phyloP scores from a whole-genome alignment of 371 early-diverging fungal genomes.

The Apophysomyces ossiformis region DNA sequence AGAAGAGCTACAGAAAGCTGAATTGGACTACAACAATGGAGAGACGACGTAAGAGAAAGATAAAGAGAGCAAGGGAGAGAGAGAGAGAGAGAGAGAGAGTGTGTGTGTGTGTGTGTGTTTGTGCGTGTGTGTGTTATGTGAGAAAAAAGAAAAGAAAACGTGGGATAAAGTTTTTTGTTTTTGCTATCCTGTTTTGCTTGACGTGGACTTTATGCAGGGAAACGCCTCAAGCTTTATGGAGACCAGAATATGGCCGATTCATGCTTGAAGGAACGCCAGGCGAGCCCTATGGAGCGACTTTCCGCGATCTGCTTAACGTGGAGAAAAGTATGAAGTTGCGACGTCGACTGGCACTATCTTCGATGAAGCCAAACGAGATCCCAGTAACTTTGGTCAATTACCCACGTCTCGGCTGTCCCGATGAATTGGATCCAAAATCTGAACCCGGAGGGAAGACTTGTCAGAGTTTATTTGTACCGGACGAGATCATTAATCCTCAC shows the following conservation, averaged over 20 bases:
- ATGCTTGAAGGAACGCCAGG: constrained; percentile 98
- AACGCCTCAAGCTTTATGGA: constrained; percentile 81
- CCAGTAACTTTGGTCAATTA: constrained; percentile 86
- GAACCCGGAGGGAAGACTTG: constrained; percentile 71
- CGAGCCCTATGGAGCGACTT: constrained; percentile 85
- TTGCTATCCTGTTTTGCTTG: neutral
- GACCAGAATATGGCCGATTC: constrained; percentile 95
- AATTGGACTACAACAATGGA: constrained; percentile 60
- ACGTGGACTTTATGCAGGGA: constrained; percentile 15
- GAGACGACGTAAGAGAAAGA: constrained; percentile 33
- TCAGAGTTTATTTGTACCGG: constrained; percentile 91
- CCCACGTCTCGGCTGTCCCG: constrained; percentile 86
- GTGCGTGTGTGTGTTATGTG: neutral
- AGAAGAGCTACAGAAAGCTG: constrained; percentile 74
- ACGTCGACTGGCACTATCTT: constrained; percentile 70
- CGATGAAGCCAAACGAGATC: constrained; percentile 75
- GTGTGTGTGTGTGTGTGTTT: no score
- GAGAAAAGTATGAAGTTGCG: constrained; percentile 90
- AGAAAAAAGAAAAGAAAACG: neutral
- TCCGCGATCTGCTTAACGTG: constrained; percentile 82
- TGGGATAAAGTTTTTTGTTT: neutral
- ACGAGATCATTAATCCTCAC: constrained; percentile 94
- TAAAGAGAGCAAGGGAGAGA: neutral
- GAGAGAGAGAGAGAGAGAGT: no score
- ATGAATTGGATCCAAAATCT: constrained; percentile 75